Percentiles rank a stretch among this genome's conserved stretches.
Conservation (phyloP, 306 rosid genomes). For the Aeschynomene evenia region DNA sequence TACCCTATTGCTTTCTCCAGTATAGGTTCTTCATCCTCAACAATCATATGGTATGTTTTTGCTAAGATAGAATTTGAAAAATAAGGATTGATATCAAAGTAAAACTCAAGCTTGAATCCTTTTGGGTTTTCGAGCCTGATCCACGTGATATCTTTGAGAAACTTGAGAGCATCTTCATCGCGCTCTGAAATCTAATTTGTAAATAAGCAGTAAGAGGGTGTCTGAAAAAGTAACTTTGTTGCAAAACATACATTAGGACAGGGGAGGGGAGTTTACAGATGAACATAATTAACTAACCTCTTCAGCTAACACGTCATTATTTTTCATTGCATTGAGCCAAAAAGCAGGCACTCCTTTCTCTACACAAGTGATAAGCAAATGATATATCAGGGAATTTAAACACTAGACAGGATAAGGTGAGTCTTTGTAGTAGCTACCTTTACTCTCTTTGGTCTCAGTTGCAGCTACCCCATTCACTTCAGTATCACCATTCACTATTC, state of each 20-base stretch:
- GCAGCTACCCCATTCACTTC: conserved; percentile 63
- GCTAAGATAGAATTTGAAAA: conserved; percentile 68
- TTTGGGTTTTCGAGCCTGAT: conserved; percentile 57
- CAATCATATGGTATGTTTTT: conserved; percentile 78
- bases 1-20: conserved; percentile 86
- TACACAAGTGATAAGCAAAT: conserved; percentile 33
- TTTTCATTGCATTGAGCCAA: conserved; percentile 91
- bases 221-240: neutral
- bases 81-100: conserved; percentile 66
- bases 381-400: neutral
- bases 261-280: neutral
- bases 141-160: conserved; percentile 79
- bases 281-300: conserved; percentile 49
- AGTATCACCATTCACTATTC: conserved; percentile 68
- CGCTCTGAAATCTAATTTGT: conserved; percentile 62
- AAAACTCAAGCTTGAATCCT: conserved; percentile 85
- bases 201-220: neutral
- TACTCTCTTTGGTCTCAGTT: conserved; percentile 44
- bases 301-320: conserved; percentile 70
- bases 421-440: conserved; percentile 38
- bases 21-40: conserved; percentile 77
- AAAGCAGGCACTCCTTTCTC: conserved; percentile 87
- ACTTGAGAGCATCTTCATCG: conserved; percentile 81
- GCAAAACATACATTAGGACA: neutral
- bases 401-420: neutral